Base-by-base conservation (phyloP, 768 basidiomycete species). In the Boletus tylopilopsis region DNA sequence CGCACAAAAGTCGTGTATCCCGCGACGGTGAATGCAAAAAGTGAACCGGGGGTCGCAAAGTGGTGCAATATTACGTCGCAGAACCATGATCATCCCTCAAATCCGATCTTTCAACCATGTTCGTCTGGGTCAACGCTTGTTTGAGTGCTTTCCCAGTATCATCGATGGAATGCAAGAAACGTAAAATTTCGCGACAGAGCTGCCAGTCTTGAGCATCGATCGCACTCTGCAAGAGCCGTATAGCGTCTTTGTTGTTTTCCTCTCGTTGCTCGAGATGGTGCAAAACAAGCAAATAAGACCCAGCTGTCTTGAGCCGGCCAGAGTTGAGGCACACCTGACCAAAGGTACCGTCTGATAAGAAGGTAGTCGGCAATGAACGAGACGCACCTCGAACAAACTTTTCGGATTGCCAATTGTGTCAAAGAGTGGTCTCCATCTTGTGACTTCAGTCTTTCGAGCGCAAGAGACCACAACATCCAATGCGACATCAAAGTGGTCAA, bases 391-490 rank as follows among this genome's bases (percentile, higher is more conserved):
- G 62, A 98, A 98, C 32, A 99, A 73, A 4, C 78, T 73, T 61
- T 94, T 84, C 0, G 96, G 95, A 62, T 86, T 89, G 7, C 96
- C 96, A 3, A 95, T 94, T 29, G 90, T 77, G 47, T 83, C 82
- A 66, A 99, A 99, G 34, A 99, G 71, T 47, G 85, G 79, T 39
- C 80, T 79, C 96, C 96, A 99, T 43, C 87, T 71, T 5, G 90
- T 85, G 63, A 94, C 79, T 69, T 99, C 96, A 6, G 92, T 97
- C 73, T 99, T 99, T 45, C 96, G 77, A 18, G 96, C 95, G 60
- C 95, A 97, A 6, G 90, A 86, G 10, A 97, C 94, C 12, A 98
- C 90, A 7, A 98, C 94, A 50, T 97, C 93, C 48, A 97, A 70
- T 6, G 87, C 80, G 45, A 81, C 87, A 53, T 94, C 90, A 62